Percentiles rank a stretch among this genome's conserved stretches.
These are phyloP conservation scores for Trametes sanguinea DNA, from an alignment of 768 basidiomycete species.

Conservation along the genomic window DNA sequence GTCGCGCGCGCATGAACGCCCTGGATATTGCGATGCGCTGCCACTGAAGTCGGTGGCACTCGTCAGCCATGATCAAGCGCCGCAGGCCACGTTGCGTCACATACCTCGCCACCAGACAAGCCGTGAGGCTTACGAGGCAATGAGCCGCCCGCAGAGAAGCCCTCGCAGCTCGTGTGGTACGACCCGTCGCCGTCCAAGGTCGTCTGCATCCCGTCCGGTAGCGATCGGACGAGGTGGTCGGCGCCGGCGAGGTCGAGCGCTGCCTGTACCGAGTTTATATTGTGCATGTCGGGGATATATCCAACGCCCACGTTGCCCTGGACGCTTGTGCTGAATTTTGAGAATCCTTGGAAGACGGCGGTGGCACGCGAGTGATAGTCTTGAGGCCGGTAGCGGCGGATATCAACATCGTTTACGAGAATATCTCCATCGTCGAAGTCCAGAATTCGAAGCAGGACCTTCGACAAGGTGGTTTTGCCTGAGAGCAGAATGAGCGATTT, in stretches of 20 bases:
- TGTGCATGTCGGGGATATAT: constrained; percentile 61
- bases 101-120: constrained; percentile 83
- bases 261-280: constrained; percentile 54
- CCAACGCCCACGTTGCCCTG: constrained; percentile 89
- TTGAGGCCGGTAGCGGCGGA: constrained; percentile 61
- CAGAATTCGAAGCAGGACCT: constrained; percentile 74
- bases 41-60: constrained; percentile 53
- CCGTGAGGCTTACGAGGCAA: constrained; percentile 54
- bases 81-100: constrained; percentile 19
- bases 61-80: background rate
- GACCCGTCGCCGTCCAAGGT: constrained; percentile 64
- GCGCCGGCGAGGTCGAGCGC: constrained; percentile 79
- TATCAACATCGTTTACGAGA: constrained; percentile 68
- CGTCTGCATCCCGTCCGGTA: constrained; percentile 77
- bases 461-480: constrained; percentile 90
- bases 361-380: constrained; percentile 76
- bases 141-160: constrained; percentile 20
- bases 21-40: constrained; percentile 84
- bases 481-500: background rate
- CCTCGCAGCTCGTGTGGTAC: constrained; percentile 37
- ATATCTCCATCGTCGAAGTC: constrained; percentile 75
- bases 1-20: constrained; percentile 81
- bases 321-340: constrained; percentile 74
- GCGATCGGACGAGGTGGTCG: constrained; percentile 58
- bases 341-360: constrained; percentile 87